Conservation (phyloP, 768 basidiomycete species). For the Auriscalpium microsporum region DNA sequence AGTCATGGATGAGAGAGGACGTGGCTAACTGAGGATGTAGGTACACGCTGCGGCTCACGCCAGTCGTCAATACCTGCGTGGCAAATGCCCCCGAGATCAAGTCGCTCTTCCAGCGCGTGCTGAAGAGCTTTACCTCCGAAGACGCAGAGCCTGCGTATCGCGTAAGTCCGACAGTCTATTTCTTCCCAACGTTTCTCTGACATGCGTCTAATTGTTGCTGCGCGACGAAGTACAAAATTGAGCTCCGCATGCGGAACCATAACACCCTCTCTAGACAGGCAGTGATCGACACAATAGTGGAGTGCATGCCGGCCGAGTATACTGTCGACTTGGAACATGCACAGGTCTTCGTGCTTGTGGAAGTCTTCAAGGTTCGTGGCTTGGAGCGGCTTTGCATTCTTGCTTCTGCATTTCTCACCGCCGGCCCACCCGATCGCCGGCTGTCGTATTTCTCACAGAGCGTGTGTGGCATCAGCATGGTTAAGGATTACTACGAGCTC, state of each 20-base stretch:
- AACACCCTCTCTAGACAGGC: conserved; percentile 50
- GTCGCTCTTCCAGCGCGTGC: conserved; percentile 44
- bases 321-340: conserved; percentile 62
- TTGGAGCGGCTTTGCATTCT: not conserved
- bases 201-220: not conserved
- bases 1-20: too few species aligned
- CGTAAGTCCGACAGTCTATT: conserved; percentile 25
- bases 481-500: conserved; percentile 60
- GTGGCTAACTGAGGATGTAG: conserved; percentile 26
- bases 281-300: conserved; percentile 61
- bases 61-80: conserved; percentile 56
- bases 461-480: conserved; percentile 67
- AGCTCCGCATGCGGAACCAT: conserved; percentile 68
- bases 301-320: conserved; percentile 60
- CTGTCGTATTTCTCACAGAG: conserved; percentile 35
- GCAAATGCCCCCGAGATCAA: conserved; percentile 67
- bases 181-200: not conserved
- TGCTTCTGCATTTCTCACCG: too few species aligned
- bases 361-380: conserved; percentile 71
- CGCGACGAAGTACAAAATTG: conserved; percentile 67
- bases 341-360: conserved; percentile 67
- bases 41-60: conserved; percentile 61
- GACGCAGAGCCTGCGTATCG: conserved; percentile 37
- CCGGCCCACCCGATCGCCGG: not conserved
- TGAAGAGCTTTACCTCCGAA: conserved; percentile 44